Base-by-base conservation (phyloP, 2,329 filamentous ascomycete genomes). In the Akanthomyces uredinophilus region DNA sequence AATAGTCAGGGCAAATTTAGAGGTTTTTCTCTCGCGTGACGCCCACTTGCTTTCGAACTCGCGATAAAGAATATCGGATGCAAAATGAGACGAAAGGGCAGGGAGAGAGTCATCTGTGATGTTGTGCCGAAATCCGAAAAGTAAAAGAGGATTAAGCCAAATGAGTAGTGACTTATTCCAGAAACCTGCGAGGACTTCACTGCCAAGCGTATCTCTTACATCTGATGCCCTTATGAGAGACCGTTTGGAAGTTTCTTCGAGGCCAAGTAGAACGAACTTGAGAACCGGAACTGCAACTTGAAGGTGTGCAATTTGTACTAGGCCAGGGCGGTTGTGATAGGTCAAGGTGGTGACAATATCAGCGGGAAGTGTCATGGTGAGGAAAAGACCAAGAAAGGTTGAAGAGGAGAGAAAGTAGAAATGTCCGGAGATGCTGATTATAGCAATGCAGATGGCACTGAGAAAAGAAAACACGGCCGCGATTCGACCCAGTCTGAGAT, bases 351-450 rank as follows among this genome's bases (percentile, higher is more conserved):
- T 65, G 1, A 73, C 71, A 22, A 71, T 64, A 29, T 77, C 74
- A 24, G 75, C 70, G 11, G 75, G 51, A 3, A 71, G 64, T 0
- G 72, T 71, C 10, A 70, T 58, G 49, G 74, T 63, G 7, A 77
- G 68, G 44, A 72, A 77, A 4, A 59, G 20, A 35, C 64, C 67
- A 20, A 77, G 64, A 1, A 77, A 52, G 0, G 68, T 63, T 0
- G 75, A 75, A 0, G 75, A 73, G 16, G 69, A 66, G 1, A 66
- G 62, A 6, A 73, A 70, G 6, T 68, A 70, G 13, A 41, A 63
- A 50, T 77, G 75, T 60, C 77, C 72, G 0, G 62, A 13, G 37
- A 70, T 75, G 1, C 72, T 74, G 2, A 77, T 53, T 0, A 67
- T 47, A 0, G 61, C 64, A 27, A 76, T 65, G 7, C 62, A 66